Percentiles rank a stretch among this genome's conserved stretches.
Evolutionary conservation across 140 eudicot genomes (phyloP).

Genomic region (Anethum foeniculum): DNA sequence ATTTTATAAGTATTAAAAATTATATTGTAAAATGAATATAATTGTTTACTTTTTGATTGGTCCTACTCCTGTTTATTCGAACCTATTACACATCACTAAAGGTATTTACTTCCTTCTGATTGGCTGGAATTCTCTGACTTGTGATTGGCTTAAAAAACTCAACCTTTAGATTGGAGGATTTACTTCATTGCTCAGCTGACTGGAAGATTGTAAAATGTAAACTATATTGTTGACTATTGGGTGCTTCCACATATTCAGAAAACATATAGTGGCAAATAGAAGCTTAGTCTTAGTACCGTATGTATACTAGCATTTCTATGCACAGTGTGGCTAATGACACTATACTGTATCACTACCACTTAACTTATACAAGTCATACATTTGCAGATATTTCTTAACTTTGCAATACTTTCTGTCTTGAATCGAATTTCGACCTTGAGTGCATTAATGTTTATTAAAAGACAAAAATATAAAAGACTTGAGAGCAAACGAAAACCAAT

Average conservation of each 20-base stretch:
- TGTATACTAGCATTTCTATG: not conserved
- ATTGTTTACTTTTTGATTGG: too few species aligned
- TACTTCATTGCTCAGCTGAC: not conserved
- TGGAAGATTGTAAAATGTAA: not conserved
- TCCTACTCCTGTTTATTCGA: too few species aligned
- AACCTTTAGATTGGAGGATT: too few species aligned
- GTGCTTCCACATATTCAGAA: not conserved
- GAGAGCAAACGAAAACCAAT: conserved; percentile 16
- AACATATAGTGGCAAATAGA: not conserved
- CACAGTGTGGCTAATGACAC: not conserved
- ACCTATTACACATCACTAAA: too few species aligned
- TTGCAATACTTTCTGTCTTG: not conserved
- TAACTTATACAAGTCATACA: not conserved
- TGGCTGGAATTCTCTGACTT: too few species aligned
- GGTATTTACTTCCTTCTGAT: too few species aligned
- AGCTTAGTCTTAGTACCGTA: not conserved
- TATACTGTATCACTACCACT: too few species aligned
- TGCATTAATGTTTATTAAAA: conserved; percentile 13
- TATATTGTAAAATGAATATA: too few species aligned
- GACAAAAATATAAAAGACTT: conserved; percentile 19
- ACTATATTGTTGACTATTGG: not conserved
- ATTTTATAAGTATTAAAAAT: too few species aligned
- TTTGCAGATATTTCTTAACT: not conserved
- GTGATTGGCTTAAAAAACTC: too few species aligned
- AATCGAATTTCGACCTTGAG: conserved; percentile 6